Conservation (phyloP, 2,329 filamentous ascomycete genomes). For the Diaporthe citrichinensis region DNA sequence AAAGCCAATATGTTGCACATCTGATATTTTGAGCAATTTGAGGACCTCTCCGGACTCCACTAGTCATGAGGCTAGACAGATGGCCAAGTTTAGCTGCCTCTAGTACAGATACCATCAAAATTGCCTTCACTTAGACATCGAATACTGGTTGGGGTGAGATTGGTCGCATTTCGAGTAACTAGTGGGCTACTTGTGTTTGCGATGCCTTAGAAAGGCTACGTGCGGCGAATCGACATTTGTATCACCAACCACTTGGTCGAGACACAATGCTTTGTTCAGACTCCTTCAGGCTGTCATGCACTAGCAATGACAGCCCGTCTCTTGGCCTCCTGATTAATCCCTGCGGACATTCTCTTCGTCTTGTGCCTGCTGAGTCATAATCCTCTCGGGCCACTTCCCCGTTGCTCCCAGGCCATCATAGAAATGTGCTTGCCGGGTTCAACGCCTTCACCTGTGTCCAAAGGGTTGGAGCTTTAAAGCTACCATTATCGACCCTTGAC, state of each 20-base stretch:
- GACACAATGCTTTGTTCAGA: conserved; percentile 42
- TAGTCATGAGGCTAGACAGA: background rate
- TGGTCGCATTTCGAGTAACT: conserved; percentile 38
- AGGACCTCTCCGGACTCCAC: background rate
- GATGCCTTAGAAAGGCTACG: conserved; percentile 33
- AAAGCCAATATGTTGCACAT: background rate
- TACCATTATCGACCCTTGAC: conserved; percentile 61
- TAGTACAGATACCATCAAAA: background rate
- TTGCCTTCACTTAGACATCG: background rate
- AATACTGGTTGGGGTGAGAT: conserved; percentile 7
- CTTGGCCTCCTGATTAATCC: conserved; percentile 15
- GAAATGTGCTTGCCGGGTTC: conserved; percentile 29
- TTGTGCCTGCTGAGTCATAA: background rate
- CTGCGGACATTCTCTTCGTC: conserved; percentile 8
- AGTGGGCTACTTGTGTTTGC: conserved; percentile 32
- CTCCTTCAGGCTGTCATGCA: conserved; percentile 46
- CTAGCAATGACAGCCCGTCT: conserved; percentile 47
- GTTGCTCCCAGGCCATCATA: conserved; percentile 13
- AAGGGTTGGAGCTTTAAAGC: conserved; percentile 65
- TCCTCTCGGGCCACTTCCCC: background rate
- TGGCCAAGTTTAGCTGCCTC: background rate
- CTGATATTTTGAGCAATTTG: background rate
- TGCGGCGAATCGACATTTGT: conserved; percentile 21
- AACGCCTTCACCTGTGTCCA: conserved; percentile 20
- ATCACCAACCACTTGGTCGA: conserved; percentile 48